phyloP scores from a whole-genome alignment of 768 basidiomycete genomes.

The Phanerochaete carnosa region DNA sequence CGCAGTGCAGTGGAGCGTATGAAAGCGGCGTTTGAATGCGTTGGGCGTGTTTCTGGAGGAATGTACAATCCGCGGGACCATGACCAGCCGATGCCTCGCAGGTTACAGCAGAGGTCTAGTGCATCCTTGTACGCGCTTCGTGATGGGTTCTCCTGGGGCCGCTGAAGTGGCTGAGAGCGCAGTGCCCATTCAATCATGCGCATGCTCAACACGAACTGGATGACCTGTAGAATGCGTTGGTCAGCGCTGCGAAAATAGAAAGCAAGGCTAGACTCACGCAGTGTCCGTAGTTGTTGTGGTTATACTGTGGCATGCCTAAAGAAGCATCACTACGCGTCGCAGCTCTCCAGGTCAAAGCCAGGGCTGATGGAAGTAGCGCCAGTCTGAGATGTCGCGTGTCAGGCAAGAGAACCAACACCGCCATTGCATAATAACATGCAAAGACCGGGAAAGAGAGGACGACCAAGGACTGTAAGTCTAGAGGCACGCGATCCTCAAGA shows the following conservation, averaged over 20 bases:
- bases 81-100: conserved; percentile 61
- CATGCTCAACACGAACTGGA: not conserved
- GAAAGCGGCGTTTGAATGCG: conserved; percentile 26
- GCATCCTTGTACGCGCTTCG: conserved; percentile 28
- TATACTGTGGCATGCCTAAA: not conserved
- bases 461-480: not conserved
- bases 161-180: not conserved
- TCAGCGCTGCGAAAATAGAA: not conserved
- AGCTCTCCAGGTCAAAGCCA: not conserved
- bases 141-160: not conserved
- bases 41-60: conserved; percentile 34
- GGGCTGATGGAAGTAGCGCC: not conserved
- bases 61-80: conserved; percentile 40
- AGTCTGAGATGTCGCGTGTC: not conserved
- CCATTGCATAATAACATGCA: conserved; percentile 7
- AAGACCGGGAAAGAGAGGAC: not conserved
- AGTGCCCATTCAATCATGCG: conserved; percentile 7
- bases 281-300: conserved; percentile 8
- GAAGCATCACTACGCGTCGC: not conserved
- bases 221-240: not conserved
- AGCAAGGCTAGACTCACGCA: not conserved
- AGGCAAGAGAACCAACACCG: not conserved
- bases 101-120: conserved; percentile 45
- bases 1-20: conserved; percentile 30
- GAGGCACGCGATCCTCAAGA: not conserved